Conservation (phyloP, 208 protist species). For the Wallacemonas collosoma region DNA sequence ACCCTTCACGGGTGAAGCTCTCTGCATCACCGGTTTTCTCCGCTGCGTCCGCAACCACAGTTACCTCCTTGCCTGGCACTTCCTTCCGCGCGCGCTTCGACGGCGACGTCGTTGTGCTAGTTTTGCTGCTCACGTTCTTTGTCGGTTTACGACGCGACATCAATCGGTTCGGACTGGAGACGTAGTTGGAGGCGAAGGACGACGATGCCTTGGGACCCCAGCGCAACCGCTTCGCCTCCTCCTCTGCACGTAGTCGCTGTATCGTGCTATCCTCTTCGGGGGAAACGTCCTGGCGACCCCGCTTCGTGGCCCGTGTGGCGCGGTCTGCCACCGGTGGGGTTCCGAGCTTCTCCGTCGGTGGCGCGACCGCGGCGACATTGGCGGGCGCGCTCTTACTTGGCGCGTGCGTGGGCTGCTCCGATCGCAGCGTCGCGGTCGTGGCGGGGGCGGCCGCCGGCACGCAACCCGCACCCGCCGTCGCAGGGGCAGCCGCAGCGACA, state of each 20-base stretch:
- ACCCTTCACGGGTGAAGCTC: slow-evolving; percentile 35
- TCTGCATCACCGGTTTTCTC: slow-evolving; percentile 18
- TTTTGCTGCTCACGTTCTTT: slow-evolving; percentile 5
- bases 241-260: background rate
- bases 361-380: background rate
- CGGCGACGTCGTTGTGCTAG: background rate
- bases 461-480: background rate
- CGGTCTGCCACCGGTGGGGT: background rate
- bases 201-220: slow-evolving; percentile 52
- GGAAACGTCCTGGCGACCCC: background rate
- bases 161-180: slow-evolving; percentile 47
- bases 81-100: slow-evolving; percentile 2
- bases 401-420: background rate
- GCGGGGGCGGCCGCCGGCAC: background rate
- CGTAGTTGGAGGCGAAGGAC: slow-evolving; percentile 40
- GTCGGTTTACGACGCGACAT: slow-evolving; percentile 24
- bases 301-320: slow-evolving; percentile 14
- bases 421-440: background rate
- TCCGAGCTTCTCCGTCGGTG: background rate
- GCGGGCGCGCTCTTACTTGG: background rate
- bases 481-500: background rate
- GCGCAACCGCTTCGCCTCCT: slow-evolving; percentile 21
- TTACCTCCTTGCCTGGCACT: background rate
- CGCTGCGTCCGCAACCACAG: background rate
- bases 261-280: slow-evolving; percentile 11